A percentile compares a stretch with the other conserved stretches of the same genome.
Evolutionary conservation across 169 alveolate genomes (phyloP).

Genomic region (Perkinsus chesapeaki): DNA sequence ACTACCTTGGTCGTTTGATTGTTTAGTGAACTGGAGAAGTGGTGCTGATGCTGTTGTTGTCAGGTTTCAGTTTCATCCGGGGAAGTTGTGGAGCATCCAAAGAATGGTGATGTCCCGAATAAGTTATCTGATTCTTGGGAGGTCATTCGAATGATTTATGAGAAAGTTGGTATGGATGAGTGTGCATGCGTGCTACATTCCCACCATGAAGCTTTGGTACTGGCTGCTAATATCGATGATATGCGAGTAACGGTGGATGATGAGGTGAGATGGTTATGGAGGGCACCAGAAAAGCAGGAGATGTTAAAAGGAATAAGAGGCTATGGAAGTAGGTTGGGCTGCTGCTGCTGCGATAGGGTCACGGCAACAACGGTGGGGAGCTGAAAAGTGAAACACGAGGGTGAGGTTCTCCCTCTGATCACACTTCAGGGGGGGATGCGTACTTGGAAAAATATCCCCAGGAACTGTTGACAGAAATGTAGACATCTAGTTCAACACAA

Average conservation of each 20-base stretch:
- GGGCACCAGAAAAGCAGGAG: background rate
- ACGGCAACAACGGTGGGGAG: too few species aligned
- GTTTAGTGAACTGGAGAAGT: background rate
- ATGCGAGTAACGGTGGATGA: background rate
- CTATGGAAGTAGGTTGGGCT: background rate
- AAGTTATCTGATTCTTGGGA: background rate
- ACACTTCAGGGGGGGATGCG: too few species aligned
- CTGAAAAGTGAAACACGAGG: too few species aligned
- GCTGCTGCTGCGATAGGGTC: background rate
- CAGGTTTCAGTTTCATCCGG: background rate
- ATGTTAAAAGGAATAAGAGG: background rate
- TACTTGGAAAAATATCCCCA: too few species aligned
- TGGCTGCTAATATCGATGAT: background rate
- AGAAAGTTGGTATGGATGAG: background rate
- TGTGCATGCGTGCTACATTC: background rate
- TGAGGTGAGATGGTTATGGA: background rate
- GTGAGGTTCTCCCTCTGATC: too few species aligned
- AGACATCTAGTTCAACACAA: too few species aligned
- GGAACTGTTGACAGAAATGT: too few species aligned
- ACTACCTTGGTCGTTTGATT: too few species aligned
- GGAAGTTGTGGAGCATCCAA: background rate
- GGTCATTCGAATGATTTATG: background rate
- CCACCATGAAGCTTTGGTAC: background rate
- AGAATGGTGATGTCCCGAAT: background rate
- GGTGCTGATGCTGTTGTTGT: background rate